Percentiles rank a stretch among this genome's conserved stretches.
phyloP scores from a whole-genome alignment of 441 rosid genomes.

The Erysimum pusillum region DNA sequence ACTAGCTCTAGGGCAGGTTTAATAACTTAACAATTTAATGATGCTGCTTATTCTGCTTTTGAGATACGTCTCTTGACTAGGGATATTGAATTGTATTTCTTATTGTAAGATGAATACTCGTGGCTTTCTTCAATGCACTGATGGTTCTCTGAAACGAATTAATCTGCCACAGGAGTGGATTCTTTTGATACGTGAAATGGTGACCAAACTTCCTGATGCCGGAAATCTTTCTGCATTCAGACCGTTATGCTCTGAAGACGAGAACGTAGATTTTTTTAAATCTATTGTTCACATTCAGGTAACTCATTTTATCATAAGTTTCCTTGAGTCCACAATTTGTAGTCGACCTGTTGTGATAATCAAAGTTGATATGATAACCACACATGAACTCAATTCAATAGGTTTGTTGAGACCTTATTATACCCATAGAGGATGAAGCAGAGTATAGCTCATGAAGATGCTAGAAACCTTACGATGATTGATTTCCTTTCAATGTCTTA shows the following conservation, averaged over 20 bases:
- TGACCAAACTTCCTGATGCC: conserved; percentile 77
- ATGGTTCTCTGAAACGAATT: conserved; percentile 7
- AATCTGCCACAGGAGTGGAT: conserved; percentile 83
- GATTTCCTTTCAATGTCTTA: conserved; percentile 44
- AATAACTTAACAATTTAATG: conserved; percentile 8
- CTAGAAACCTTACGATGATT: conserved; percentile 17
- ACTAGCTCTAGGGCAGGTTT: conserved; percentile 23
- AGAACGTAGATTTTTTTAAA: conserved; percentile 88
- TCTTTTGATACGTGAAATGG: conserved; percentile 83
- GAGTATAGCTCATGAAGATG: conserved; percentile 10
- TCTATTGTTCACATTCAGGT: conserved; percentile 89
- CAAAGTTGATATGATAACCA: conserved; percentile 15
- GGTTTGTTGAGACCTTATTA: conserved; percentile 22
- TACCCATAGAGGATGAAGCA: conserved; percentile 8
- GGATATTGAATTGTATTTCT: conserved; percentile 13
- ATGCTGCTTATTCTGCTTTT: conserved; percentile 16
- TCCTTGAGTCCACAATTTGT: conserved; percentile 20
- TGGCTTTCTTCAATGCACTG: conserved; percentile 27
- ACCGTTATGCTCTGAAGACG: conserved; percentile 84
- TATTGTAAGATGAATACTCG: conserved; percentile 8
- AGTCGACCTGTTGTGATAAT: conserved; percentile 19
- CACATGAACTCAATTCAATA: conserved; percentile 10
- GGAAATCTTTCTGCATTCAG: conserved; percentile 64
- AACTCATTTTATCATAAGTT: conserved; percentile 23
- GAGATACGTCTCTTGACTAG: conserved; percentile 11